Evolutionary conservation across 805 yeast species (phyloP).

Genomic region (Pichia pseudocactophila): DNA sequence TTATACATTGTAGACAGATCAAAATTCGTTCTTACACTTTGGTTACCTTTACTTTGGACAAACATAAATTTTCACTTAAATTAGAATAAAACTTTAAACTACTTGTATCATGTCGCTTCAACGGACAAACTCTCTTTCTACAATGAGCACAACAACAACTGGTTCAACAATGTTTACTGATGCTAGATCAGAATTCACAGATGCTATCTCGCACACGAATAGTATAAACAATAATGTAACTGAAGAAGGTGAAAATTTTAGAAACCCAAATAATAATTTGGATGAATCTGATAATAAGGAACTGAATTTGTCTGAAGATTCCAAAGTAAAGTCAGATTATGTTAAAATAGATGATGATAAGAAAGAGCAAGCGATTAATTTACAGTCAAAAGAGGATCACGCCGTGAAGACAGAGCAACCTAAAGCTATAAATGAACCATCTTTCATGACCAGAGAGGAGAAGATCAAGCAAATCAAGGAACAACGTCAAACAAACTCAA

Average conservation of each 20-base stretch:
- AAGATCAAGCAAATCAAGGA: conserved; percentile 3
- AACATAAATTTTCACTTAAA: too few species aligned
- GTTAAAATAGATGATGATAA: neutral
- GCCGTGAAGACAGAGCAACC: conserved; percentile 8
- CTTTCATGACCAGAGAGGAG: conserved; percentile 6
- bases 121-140: conserved; percentile 10
- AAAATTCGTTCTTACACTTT: neutral
- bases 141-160: conserved; percentile 12
- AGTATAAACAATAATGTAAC: neutral
- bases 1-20: too few species aligned
- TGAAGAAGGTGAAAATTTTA: neutral
- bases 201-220: neutral
- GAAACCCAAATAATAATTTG: too few species aligned
- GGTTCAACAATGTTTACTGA: conserved; percentile 15
- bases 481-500: conserved; percentile 4
- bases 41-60: neutral
- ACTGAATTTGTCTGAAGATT: too few species aligned
- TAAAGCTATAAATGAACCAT: conserved; percentile 4
- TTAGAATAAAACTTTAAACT: too few species aligned
- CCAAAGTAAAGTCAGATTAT: neutral
- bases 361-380: neutral
- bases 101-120: conserved; percentile 2
- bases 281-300: neutral
- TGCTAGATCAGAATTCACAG: conserved; percentile 12
- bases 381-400: neutral